These are phyloP conservation scores for Boletus tylopilopsis DNA, from an alignment of 768 basidiomycete genomes.

Conservation along the genomic window DNA sequence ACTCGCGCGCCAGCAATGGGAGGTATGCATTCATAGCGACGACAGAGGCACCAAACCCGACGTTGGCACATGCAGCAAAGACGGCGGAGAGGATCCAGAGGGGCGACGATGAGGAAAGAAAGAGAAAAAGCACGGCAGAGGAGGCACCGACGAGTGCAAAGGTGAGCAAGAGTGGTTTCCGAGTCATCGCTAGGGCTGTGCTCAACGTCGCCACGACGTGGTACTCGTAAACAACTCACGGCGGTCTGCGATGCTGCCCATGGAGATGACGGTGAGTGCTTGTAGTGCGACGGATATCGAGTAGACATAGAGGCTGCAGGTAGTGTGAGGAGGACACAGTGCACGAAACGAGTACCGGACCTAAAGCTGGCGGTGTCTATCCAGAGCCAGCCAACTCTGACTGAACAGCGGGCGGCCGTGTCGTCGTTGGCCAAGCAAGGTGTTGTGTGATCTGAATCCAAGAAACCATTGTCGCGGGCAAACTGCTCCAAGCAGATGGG, in stretches of 20 bases:
- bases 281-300: constrained; percentile 87
- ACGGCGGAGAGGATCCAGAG: constrained; percentile 68
- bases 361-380: constrained; percentile 92
- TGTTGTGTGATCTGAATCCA: constrained; percentile 62
- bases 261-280: constrained; percentile 91
- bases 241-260: constrained; percentile 88
- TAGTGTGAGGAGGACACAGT: not conserved
- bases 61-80: constrained; percentile 75
- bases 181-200: constrained; percentile 51
- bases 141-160: constrained; percentile 74
- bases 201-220: not conserved
- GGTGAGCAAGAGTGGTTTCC: constrained; percentile 71
- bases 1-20: constrained; percentile 63
- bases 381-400: constrained; percentile 80
- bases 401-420: constrained; percentile 58
- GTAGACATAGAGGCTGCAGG: constrained; percentile 74
- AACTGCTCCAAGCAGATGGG: constrained; percentile 87
- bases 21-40: constrained; percentile 93
- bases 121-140: constrained; percentile 65
- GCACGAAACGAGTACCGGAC: constrained; percentile 32
- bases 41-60: constrained; percentile 79
- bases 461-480: constrained; percentile 81
- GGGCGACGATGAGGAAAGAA: constrained; percentile 66
- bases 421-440: constrained; percentile 43
- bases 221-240: constrained; percentile 46